Conservation (phyloP, 129 eudicot species). For the Centrapalus pauciflorus region DNA sequence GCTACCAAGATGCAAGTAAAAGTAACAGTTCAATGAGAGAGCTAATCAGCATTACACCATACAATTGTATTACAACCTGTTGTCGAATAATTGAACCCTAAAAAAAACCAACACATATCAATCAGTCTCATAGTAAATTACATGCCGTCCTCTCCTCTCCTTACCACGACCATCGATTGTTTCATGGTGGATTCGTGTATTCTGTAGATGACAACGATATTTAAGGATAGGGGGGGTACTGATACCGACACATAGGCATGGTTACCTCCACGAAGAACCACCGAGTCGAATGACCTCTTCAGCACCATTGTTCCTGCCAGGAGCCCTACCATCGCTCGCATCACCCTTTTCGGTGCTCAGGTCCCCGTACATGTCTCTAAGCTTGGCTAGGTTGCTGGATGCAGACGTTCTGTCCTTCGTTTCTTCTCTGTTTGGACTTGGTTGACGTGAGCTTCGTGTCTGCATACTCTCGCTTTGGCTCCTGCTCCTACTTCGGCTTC, state of each 20-base stretch:
- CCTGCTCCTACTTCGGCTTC: conserved; percentile 65
- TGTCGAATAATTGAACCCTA: conserved; percentile 16
- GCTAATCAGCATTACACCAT: conserved; percentile 20
- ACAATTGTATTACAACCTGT: conserved; percentile 11
- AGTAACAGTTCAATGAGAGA: conserved; percentile 23
- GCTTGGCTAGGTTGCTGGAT: conserved; percentile 84
- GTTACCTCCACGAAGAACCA: conserved; percentile 75
- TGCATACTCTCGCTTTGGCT: conserved; percentile 52
- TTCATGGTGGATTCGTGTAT: not conserved
- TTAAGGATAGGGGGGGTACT: no score
- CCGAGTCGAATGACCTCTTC: conserved; percentile 93
- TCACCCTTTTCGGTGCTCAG: conserved; percentile 50
- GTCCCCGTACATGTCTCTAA: conserved; percentile 88
- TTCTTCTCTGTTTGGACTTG: conserved; percentile 43
- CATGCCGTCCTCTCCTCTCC: conserved; percentile 4
- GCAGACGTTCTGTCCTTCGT: conserved; percentile 50
- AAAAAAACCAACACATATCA: conserved; percentile 18
- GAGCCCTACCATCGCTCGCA: conserved; percentile 25
- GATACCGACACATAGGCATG: not conserved
- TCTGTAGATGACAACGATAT: no score
- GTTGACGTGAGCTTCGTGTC: conserved; percentile 12
- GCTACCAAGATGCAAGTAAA: no score
- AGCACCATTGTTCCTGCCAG: conserved; percentile 46
- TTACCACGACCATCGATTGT: conserved; percentile 3
- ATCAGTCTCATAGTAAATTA: conserved; percentile 15